Evolutionary conservation across 495 filamentous ascomycete species (phyloP), one percentile per base, ranked within the genome.

Genomic region (Hamigera avellanea): DNA sequence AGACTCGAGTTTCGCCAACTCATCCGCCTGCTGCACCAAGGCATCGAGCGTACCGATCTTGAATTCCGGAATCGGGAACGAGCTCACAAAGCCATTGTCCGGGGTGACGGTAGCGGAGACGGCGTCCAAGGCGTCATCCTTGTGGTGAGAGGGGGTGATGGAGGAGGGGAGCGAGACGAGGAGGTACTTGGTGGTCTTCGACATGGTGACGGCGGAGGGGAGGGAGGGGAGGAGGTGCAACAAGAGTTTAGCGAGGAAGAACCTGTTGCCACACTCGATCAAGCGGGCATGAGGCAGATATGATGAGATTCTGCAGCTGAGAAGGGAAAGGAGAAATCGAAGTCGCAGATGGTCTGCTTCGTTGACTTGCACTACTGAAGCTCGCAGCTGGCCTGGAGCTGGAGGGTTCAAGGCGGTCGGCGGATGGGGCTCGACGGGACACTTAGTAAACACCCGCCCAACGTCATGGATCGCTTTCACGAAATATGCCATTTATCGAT

Each of bases 11-110:
- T 96, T 98, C 23, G 80, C 73, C 28, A 98, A 67, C 50, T 95
- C 89, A 54, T 98, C 91, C 26, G 91, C 91, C 54, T 98, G 89
- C 62, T 93, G 84, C 17, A 98, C 86, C n/a, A 98, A 66, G 28
- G 83, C 85, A 60, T 98, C 91, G 33, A 98, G 70, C 1, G 91
- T 94, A 35, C 91, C 91, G 58, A 98, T 93, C 65, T 96, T 98
- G 70, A 98, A 93, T 27, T 83, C 80, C 2, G 91, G 91, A 41
- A 98, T 83, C 9, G 72, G 57, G 50, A 95, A 95, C 6, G 80
- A 78, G 32, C 76, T 66, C 14, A 84, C 77, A 29, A 76, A 76
- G 48, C 83, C 87, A 50, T 83, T 77, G 37, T 95, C 83, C 23
- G 74, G 61, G 18, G 73, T 63, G 39, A 95, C 66, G 9, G 83